A percentile compares a stretch with the other conserved stretches of the same genome.
phyloP scores from a whole-genome alignment of 331 rosid species.

The Malus hybrid region DNA sequence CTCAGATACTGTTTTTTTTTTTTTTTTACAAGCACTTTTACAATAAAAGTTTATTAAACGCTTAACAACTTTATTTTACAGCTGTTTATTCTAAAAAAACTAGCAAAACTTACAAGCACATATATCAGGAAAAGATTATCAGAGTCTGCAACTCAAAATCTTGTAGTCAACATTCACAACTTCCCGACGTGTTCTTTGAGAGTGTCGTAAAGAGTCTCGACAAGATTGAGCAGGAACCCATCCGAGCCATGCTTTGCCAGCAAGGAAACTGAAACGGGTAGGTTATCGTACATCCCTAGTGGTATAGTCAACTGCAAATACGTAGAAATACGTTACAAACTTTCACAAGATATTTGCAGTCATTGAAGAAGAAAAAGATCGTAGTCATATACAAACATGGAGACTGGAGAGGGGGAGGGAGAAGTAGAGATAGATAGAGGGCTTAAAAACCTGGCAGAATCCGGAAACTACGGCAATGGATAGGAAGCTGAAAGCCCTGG shows the following conservation, averaged over 20 bases:
- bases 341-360: neutral
- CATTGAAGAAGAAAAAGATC: neutral
- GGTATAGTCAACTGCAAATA: constrained; percentile 70
- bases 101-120: neutral
- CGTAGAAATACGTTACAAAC: neutral
- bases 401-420: neutral
- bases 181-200: constrained; percentile 32
- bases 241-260: constrained; percentile 76
- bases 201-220: constrained; percentile 45
- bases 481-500: constrained; percentile 63
- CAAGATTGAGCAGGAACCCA: constrained; percentile 62
- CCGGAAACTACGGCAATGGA: constrained; percentile 90
- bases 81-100: too few species aligned
- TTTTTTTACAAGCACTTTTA: too few species aligned
- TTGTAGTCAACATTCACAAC: neutral
- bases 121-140: neutral
- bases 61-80: too few species aligned
- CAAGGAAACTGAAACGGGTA: constrained; percentile 74
- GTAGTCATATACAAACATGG: neutral
- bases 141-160: neutral
- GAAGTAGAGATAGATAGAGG: neutral
- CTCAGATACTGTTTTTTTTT: too few species aligned
- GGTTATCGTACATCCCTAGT: constrained; percentile 47
- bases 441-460: constrained; percentile 64
- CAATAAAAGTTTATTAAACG: too few species aligned